Evolutionary conservation across 768 basidiomycete species (phyloP).

Genomic region (Hydnomerulius pinastri): DNA sequence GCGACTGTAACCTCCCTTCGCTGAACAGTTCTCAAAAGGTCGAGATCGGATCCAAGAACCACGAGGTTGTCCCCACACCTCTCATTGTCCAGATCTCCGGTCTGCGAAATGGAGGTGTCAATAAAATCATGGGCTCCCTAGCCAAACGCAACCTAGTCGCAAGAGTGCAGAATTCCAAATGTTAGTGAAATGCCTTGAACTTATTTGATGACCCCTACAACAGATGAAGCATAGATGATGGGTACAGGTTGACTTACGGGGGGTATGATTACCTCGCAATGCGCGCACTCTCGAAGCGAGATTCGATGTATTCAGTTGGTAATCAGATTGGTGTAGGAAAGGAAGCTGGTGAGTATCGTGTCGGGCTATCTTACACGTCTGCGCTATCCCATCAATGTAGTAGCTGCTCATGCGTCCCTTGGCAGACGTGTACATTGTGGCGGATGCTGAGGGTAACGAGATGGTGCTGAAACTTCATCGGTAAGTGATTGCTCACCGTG

Average conservation of each 20-base stretch:
- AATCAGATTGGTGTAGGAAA: slow-evolving; percentile 99
- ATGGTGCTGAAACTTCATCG: slow-evolving; percentile 94
- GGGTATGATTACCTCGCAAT: slow-evolving; percentile 98
- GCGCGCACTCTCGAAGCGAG: slow-evolving; percentile 87
- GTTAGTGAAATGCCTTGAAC: slow-evolving; percentile 41
- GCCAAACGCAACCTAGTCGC: slow-evolving; percentile 92
- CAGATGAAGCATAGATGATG: slow-evolving; percentile 70
- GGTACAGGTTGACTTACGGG: slow-evolving; percentile 95
- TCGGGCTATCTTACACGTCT: background rate
- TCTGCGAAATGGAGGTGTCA: slow-evolving; percentile 89
- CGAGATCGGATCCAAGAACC: slow-evolving; percentile 98
- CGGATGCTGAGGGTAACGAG: slow-evolving; percentile 79
- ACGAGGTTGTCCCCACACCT: slow-evolving; percentile 88
- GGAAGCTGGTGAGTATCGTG: slow-evolving; percentile 72
- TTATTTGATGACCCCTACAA: background rate
- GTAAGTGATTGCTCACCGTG: slow-evolving; percentile 38
- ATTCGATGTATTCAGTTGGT: slow-evolving; percentile 87
- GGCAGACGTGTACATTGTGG: slow-evolving; percentile 84
- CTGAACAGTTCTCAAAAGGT: slow-evolving; percentile 51
- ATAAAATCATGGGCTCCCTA: slow-evolving; percentile 86
- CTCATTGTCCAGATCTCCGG: slow-evolving; percentile 93
- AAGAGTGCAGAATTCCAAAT: slow-evolving; percentile 89
- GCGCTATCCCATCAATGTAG: background rate
- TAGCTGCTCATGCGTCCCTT: slow-evolving; percentile 6
- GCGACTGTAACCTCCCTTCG: background rate